Evolutionary conservation across 345 rosid genomes (phyloP).

Genomic region (Zanthoxylum bungeanum): DNA sequence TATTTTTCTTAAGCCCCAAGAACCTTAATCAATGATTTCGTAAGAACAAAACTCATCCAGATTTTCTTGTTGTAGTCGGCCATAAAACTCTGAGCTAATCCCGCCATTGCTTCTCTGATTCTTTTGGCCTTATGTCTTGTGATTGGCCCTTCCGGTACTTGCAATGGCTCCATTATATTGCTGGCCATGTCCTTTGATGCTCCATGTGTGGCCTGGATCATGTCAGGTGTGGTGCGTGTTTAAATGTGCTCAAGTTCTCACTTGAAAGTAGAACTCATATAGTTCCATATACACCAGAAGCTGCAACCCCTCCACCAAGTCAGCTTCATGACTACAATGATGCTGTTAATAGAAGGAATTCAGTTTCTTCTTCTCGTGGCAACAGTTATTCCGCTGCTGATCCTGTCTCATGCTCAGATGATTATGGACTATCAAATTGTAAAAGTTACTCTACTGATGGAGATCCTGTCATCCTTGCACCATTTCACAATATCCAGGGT

Average conservation of each 20-base stretch:
- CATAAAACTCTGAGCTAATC: too few relatives aligned
- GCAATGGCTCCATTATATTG: too few relatives aligned
- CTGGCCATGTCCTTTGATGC: too few relatives aligned
- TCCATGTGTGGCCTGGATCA: too few relatives aligned
- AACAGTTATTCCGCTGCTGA: conserved; percentile 20
- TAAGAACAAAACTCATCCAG: too few relatives aligned
- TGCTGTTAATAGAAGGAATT: conserved; percentile 15
- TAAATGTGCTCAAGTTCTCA: conserved; percentile 58
- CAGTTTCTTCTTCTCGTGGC: conserved; percentile 17
- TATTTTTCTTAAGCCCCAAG: too few relatives aligned
- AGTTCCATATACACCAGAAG: conserved; percentile 33
- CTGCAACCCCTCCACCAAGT: conserved; percentile 32
- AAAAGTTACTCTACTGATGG: conserved; percentile 31
- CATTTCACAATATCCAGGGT: conserved; percentile 9
- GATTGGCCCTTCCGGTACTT: too few relatives aligned
- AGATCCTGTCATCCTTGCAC: conserved; percentile 25
- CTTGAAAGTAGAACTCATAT: conserved; percentile 56
- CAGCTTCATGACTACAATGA: conserved; percentile 27
- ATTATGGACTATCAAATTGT: conserved; percentile 25
- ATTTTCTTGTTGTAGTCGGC: too few relatives aligned
- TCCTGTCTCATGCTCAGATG: conserved; percentile 35
- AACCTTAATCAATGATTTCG: too few relatives aligned
- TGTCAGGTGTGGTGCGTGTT: conserved; percentile 86
- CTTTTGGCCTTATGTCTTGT: too few relatives aligned
- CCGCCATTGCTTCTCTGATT: too few relatives aligned